These are phyloP conservation scores for Kuraishia molischiana DNA, from an alignment of 805 yeast species.

Conservation along the genomic window DNA sequence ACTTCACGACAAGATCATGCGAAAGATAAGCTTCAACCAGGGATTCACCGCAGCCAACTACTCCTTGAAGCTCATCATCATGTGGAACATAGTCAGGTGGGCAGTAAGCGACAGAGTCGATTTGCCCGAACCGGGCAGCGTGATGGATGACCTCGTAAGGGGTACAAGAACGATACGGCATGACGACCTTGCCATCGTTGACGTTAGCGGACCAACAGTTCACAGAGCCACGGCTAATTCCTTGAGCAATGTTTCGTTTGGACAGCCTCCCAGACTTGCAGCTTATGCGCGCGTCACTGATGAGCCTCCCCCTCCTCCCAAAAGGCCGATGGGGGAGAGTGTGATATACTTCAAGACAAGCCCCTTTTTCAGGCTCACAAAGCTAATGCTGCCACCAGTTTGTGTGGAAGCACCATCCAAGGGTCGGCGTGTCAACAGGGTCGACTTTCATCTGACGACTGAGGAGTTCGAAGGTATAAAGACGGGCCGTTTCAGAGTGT, in stretches of 20 bases:
- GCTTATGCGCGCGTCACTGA: too few species aligned
- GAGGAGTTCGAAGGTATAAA: constrained; percentile 30
- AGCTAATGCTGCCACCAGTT: constrained; percentile 28
- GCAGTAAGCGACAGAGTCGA: constrained; percentile 7
- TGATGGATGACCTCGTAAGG: not conserved
- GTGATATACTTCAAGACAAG: constrained; percentile 40
- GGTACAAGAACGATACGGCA: not conserved
- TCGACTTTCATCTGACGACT: constrained; percentile 31
- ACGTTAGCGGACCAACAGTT: too few species aligned
- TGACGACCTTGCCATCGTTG: not conserved
- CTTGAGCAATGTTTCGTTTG: too few species aligned
- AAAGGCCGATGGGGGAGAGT: too few species aligned
- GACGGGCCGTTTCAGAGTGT: constrained; percentile 26
- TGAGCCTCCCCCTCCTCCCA: too few species aligned
- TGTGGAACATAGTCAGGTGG: constrained; percentile 15
- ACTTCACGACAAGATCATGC: constrained; percentile 48
- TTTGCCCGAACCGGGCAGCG: not conserved
- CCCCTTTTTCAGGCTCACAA: constrained; percentile 44
- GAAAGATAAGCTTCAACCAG: too few species aligned
- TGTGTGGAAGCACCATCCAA: constrained; percentile 32
- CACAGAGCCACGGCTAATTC: too few species aligned
- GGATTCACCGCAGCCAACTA: too few species aligned
- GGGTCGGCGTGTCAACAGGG: constrained; percentile 29
- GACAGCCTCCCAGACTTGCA: too few species aligned
- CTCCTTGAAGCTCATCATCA: constrained; percentile 7